These are phyloP conservation scores for Ilex asprella DNA, from an alignment of 257 asterid genomes.

Conservation along the genomic window DNA sequence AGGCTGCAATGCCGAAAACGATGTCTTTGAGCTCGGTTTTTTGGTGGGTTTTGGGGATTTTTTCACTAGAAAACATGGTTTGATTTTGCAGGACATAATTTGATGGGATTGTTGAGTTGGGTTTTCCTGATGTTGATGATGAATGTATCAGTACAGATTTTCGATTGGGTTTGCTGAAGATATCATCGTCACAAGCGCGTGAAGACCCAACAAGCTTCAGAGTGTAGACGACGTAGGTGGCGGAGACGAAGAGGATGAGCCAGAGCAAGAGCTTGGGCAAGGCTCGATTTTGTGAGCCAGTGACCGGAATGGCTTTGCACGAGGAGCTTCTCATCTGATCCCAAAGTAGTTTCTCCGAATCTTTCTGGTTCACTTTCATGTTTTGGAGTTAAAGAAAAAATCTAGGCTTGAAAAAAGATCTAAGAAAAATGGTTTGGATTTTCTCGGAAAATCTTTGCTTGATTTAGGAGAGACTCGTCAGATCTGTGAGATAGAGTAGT, in stretches of 20 bases:
- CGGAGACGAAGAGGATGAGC: constrained; percentile 13
- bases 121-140: neutral
- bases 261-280: neutral
- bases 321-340: neutral
- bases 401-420: no score
- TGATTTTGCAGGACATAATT: neutral
- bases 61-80: neutral
- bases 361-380: no score
- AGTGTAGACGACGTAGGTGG: constrained; percentile 48
- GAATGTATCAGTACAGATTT: neutral
- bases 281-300: neutral
- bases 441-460: no score
- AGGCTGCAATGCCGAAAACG: constrained; percentile 63
- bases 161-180: constrained; percentile 3
- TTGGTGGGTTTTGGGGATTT: neutral
- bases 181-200: constrained; percentile 32
- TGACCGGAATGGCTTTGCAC: neutral
- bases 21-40: constrained; percentile 42
- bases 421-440: no score
- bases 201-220: constrained; percentile 40
- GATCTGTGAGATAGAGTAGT: no score
- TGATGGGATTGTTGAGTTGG: neutral
- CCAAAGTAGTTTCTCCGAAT: neutral
- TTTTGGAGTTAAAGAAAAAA: no score
- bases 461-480: no score